A percentile compares a stretch with the other conserved stretches of the same genome.
phyloP scores from a whole-genome alignment of 1,139 yeast species.

The Zygosaccharomyces sapae region DNA sequence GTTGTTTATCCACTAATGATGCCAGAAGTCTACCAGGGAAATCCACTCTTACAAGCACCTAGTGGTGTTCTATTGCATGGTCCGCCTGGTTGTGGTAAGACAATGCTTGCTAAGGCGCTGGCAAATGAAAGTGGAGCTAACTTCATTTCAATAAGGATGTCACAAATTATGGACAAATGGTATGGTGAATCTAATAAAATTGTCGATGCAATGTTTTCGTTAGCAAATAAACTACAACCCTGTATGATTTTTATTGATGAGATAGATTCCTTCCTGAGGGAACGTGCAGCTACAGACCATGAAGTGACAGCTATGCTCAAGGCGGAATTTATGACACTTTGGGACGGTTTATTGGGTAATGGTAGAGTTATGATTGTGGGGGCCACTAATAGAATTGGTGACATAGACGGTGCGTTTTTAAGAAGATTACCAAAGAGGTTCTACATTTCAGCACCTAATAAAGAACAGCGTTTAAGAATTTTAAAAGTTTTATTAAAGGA shows the following conservation, averaged over 20 bases:
- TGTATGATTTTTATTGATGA: conserved; percentile 95
- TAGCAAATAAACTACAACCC: conserved; percentile 88
- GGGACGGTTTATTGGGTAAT: conserved; percentile 83
- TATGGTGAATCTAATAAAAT: conserved; percentile 95
- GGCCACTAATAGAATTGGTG: conserved; percentile 89
- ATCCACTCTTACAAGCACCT: conserved; percentile 73
- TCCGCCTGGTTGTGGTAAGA: conserved; percentile 98
- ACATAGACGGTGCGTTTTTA: conserved; percentile 87
- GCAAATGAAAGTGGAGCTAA: conserved; percentile 92
- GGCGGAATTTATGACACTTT: conserved; percentile 95
- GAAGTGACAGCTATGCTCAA: conserved; percentile 94
- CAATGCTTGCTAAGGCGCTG: conserved; percentile 93
- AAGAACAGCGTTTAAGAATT: conserved; percentile 65
- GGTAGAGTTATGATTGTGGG: conserved; percentile 88
- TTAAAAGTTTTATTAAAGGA: conserved; percentile 61
- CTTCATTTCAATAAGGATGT: conserved; percentile 87
- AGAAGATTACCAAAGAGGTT: conserved; percentile 92
- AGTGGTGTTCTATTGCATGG: conserved; percentile 92
- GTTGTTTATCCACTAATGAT: conserved; percentile 83
- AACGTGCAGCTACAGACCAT: conserved; percentile 80
- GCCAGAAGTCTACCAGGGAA: conserved; percentile 36
- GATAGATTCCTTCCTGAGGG: conserved; percentile 89
- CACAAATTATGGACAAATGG: conserved; percentile 96
- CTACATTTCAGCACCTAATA: conserved; percentile 69
- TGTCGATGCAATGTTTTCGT: conserved; percentile 86